These are phyloP conservation scores for Goffeauzyma gilvescens DNA, from an alignment of 768 basidiomycete species.

Conservation along the genomic window DNA sequence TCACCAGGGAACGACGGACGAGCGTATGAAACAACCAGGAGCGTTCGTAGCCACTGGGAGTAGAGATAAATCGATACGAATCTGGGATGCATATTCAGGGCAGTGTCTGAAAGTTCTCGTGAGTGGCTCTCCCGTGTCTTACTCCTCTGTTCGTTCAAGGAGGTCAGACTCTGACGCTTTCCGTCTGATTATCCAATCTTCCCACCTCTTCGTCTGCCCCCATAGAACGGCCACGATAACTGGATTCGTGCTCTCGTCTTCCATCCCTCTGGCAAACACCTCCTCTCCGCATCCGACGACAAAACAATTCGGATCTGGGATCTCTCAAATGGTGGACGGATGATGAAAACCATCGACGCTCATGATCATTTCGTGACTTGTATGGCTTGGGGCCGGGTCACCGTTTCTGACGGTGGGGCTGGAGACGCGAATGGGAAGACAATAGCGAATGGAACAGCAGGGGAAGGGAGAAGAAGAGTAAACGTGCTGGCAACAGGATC, in stretches of 20 bases:
- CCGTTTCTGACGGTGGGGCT: slow-evolving; percentile 21
- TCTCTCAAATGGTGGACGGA: slow-evolving; percentile 53
- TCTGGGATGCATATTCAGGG: slow-evolving; percentile 68
- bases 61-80: slow-evolving; percentile 73
- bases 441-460: slow-evolving; percentile 7
- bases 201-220: background rate
- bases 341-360: slow-evolving; percentile 69
- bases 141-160: no score
- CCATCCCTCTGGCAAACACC: slow-evolving; percentile 73
- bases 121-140: slow-evolving; percentile 22
- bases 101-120: slow-evolving; percentile 62
- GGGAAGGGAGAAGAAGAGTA: slow-evolving; percentile 29
- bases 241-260: slow-evolving; percentile 78
- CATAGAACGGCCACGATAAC: slow-evolving; percentile 45
- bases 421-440: slow-evolving; percentile 5
- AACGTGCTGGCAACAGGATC: slow-evolving; percentile 39
- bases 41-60: slow-evolving; percentile 61
- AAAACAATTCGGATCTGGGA: slow-evolving; percentile 85
- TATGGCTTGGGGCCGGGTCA: slow-evolving; percentile 55
- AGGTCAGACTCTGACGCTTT: no score
- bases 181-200: background rate
- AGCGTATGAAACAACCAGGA: slow-evolving; percentile 30
- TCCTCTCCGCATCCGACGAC: slow-evolving; percentile 82
- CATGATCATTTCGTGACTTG: slow-evolving; percentile 68
- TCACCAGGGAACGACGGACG: no score